A percentile compares a stretch with the other conserved stretches of the same genome.
Evolutionary conservation across 257 asterid species (phyloP).

Genomic region (Lycium barbarum): DNA sequence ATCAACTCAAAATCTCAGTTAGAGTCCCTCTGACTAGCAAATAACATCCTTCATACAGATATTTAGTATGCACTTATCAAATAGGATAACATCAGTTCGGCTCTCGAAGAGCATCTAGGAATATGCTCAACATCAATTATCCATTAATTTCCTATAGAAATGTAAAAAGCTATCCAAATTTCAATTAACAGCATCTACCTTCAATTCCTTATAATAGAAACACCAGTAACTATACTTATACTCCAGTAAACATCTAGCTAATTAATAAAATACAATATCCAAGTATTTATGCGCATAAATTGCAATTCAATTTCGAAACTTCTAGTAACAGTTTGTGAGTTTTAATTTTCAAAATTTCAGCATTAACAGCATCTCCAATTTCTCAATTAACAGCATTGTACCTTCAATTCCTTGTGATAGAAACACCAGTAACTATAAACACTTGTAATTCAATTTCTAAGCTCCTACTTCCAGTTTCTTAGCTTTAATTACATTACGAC

Average conservation of each 20-base stretch:
- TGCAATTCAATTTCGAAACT: neutral
- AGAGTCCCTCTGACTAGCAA: neutral
- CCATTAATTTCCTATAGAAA: too few relatives aligned
- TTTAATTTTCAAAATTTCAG: too few relatives aligned
- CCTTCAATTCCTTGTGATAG: neutral
- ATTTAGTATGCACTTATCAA: neutral
- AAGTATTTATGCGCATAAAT: too few relatives aligned
- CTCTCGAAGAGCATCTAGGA: neutral
- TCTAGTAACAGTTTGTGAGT: neutral
- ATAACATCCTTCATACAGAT: constrained; percentile 7
- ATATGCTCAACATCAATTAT: too few relatives aligned
- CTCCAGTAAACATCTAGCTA: too few relatives aligned
- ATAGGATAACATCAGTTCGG: neutral
- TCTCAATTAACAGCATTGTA: neutral
- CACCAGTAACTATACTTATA: neutral
- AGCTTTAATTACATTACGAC: neutral
- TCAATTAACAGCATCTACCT: neutral
- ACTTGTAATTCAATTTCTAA: neutral
- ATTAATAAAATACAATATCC: too few relatives aligned
- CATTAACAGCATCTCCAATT: neutral
- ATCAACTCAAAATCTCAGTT: constrained; percentile 26
- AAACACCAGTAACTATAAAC: neutral
- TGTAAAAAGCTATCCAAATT: neutral
- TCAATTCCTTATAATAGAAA: neutral
- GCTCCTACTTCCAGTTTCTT: neutral